Base-by-base conservation (phyloP, 1,284 basidiomycete genomes). In the Apiotrichum gamsii region DNA sequence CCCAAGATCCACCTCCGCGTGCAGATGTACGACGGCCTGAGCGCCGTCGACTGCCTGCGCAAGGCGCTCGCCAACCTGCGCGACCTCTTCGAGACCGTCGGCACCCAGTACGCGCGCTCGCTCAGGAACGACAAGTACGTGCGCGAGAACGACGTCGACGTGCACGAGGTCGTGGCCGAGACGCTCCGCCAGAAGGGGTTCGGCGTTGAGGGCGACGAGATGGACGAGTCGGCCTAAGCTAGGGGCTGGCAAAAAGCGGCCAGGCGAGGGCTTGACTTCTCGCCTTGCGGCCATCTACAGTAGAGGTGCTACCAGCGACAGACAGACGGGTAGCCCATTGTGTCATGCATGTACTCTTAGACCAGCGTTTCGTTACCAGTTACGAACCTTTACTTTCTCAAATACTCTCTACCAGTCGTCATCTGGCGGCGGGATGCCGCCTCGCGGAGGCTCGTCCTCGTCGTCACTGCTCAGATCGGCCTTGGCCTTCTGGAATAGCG, bases 1-100 rank as follows among this genome's bases (percentile, higher is more conserved):
- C 87, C 89, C 62, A 85, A 89, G 67, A 95, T 97, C 60, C 88
- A 97, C 65, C 76, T 97, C 36, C 84, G 95, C 16, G 87, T 98
- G 54, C 94, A 97, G 79, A 98, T 97, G 93, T 94, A 94, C 65
- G 89, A 91, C 62, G 78, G 81, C 28, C 74, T 84, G 11, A 90
- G 87, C 9, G 87, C 90, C 0, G 74, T 93, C 23, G 78, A 82
- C 25, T 85, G 87, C 4, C 78, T 94, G 32, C 75, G 87, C 39
- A 76, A 77, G 39, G 88, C 87, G 0, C 77, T 94, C 30, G 73
- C 76, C 14, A 80, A 87, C 65, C 78, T 94, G 25, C 85, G 90
- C 55, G 76, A 80, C 37, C 75, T 90, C 2, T 87, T 83, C 61
- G 77, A 76, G 30, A 77, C 81, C 4, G 76, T 90, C 25, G 81